Percentiles rank a stretch among this genome's conserved stretches.
These are phyloP conservation scores for Sphagnum contortum DNA, from an alignment of 225 moss, liverwort and hornwort species.

Conservation along the genomic window DNA sequence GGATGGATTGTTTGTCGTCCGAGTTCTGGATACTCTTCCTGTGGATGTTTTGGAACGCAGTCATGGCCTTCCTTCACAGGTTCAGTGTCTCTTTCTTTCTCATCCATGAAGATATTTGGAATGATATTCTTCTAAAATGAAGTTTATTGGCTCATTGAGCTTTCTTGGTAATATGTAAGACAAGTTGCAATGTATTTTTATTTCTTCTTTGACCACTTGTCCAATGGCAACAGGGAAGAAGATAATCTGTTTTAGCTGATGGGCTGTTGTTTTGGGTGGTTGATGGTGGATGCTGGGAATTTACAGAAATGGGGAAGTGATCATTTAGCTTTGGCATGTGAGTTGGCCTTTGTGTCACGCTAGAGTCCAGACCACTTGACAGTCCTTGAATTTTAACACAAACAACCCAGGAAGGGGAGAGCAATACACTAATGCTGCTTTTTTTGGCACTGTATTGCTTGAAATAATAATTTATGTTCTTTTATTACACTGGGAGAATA, in stretches of 20 bases:
- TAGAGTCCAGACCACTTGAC: neutral
- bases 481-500: too few relatives aligned
- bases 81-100: slow-evolving; percentile 4
- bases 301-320: slow-evolving; percentile 96
- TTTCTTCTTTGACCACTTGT: neutral
- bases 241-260: neutral
- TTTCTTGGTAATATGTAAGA: neutral
- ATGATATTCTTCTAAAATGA: neutral
- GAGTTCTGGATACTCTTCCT: slow-evolving; percentile 76
- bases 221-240: neutral
- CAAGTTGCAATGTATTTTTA: neutral
- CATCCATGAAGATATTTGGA: neutral
- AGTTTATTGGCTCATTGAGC: neutral
- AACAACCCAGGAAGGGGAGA: too few relatives aligned
- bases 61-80: slow-evolving; percentile 64
- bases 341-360: slow-evolving; percentile 46
- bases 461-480: too few relatives aligned
- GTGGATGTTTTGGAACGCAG: slow-evolving; percentile 31
- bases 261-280: neutral
- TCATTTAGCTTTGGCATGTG: slow-evolving; percentile 89
- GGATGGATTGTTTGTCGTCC: slow-evolving; percentile 55
- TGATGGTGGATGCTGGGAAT: neutral
- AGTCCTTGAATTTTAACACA: too few relatives aligned
- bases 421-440: too few relatives aligned
- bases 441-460: too few relatives aligned